These are phyloP conservation scores for Colletotrichum gigasporum DNA, from an alignment of 2,329 filamentous ascomycete species.

Conservation along the genomic window DNA sequence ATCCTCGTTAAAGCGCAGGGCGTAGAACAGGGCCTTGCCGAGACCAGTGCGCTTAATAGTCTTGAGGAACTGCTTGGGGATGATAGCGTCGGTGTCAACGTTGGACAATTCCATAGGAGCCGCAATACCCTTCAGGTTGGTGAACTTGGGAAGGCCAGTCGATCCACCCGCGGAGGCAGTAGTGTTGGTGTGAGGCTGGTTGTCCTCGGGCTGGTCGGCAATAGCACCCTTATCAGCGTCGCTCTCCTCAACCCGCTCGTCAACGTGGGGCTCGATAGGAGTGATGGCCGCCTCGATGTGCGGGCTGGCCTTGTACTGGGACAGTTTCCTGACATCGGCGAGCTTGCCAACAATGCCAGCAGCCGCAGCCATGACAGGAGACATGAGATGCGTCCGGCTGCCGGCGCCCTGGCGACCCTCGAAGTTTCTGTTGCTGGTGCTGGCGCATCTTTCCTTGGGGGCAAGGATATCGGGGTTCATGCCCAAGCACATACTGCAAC, in stretches of 20 bases:
- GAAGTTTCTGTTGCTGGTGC: constrained; percentile 97
- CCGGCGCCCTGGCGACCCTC: constrained; percentile 94
- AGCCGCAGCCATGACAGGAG: constrained; percentile 94
- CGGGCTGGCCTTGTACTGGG: constrained; percentile 63
- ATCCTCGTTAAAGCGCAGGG: constrained; percentile 79
- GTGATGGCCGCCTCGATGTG: constrained; percentile 66
- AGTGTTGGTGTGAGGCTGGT: constrained; percentile 67
- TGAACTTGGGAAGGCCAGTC: constrained; percentile 82
- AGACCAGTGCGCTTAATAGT: constrained; percentile 98
- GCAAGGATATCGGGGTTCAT: constrained; percentile 99
- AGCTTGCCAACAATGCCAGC: constrained; percentile 91
- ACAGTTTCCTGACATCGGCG: constrained; percentile 85
- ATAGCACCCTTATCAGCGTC: constrained; percentile 63
- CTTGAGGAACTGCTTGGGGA: constrained; percentile 99
- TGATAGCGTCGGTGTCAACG: constrained; percentile 98
- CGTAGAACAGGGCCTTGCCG: constrained; percentile 86
- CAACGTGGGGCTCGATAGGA: constrained; percentile 57
- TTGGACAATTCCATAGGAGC: constrained; percentile 90
- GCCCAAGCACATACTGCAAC: constrained; percentile 98
- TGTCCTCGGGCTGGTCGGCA: constrained; percentile 70
- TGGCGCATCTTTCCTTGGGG: constrained; percentile 91
- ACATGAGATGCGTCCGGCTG: constrained; percentile 94
- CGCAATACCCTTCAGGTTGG: constrained; percentile 83
- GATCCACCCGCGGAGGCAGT: constrained; percentile 43
- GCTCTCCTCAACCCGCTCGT: constrained; percentile 61